Conservation (phyloP, 345 rosid species). For the Eucalyptus pauciflora region DNA sequence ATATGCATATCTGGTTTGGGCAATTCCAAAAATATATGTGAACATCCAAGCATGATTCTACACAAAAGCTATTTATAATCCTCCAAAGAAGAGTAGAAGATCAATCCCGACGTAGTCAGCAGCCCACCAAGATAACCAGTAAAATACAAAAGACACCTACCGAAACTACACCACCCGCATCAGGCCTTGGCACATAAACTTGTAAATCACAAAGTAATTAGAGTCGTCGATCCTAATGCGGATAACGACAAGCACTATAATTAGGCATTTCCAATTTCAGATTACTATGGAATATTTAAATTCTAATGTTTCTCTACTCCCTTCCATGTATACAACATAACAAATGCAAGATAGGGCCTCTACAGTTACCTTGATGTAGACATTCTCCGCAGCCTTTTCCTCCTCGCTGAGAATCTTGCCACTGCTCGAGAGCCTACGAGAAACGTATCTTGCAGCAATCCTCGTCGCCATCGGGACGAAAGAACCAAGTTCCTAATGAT, state of each 20-base stretch:
- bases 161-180: background rate
- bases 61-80: background rate
- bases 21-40: background rate
- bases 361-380: slow-evolving; percentile 38
- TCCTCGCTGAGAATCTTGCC: slow-evolving; percentile 80
- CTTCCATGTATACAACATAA: background rate
- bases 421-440: slow-evolving; percentile 65
- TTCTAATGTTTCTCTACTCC: background rate
- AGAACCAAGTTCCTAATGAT: background rate
- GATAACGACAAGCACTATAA: background rate
- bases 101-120: background rate
- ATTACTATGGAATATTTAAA: background rate
- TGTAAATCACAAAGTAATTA: background rate
- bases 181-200: background rate
- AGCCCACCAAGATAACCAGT: background rate
- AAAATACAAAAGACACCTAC: background rate
- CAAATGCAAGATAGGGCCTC: background rate
- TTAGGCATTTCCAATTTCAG: background rate
- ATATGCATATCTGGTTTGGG: background rate
- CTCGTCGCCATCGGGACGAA: slow-evolving; percentile 40
- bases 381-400: slow-evolving; percentile 90
- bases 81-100: background rate
- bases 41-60: background rate
- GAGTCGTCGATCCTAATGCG: background rate
- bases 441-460: slow-evolving; percentile 27